Percentiles rank a stretch among this genome's conserved stretches.
phyloP scores from a whole-genome alignment of 2,329 filamentous ascomycete species.

The Cordyceps tenuipes region DNA sequence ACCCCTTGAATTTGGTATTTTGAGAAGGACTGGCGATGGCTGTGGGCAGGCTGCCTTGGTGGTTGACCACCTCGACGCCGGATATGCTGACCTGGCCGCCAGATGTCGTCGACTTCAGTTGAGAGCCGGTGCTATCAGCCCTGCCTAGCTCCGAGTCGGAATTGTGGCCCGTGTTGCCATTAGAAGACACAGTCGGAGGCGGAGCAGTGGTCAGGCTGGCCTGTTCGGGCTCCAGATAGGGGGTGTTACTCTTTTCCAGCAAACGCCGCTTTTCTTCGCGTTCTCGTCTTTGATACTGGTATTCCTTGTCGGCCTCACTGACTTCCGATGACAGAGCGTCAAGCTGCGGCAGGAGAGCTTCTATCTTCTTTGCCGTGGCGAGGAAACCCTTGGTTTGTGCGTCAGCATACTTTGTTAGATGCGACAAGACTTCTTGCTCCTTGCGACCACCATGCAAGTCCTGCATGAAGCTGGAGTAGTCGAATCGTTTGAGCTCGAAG shows the following conservation, averaged over 20 bases:
- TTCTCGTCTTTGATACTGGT: slow-evolving; percentile 89
- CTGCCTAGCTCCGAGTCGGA: slow-evolving; percentile 64
- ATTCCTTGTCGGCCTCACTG: slow-evolving; percentile 91
- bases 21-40: slow-evolving; percentile 43
- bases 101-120: slow-evolving; percentile 45
- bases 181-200: slow-evolving; percentile 26
- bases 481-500: slow-evolving; percentile 95
- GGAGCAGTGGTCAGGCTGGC: slow-evolving; percentile 32
- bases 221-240: slow-evolving; percentile 62
- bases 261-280: slow-evolving; percentile 87
- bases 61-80: slow-evolving; percentile 42
- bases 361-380: slow-evolving; percentile 75
- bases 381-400: slow-evolving; percentile 80
- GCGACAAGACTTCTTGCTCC: slow-evolving; percentile 91
- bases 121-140: slow-evolving; percentile 66
- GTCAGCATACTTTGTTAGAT: slow-evolving; percentile 89
- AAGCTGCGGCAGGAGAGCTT: slow-evolving; percentile 76
- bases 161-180: slow-evolving; percentile 39
- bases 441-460: slow-evolving; percentile 98
- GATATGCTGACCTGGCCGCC: slow-evolving; percentile 31
- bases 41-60: slow-evolving; percentile 43
- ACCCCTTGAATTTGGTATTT: slow-evolving; percentile 70
- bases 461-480: slow-evolving; percentile 98
- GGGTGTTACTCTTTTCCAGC: slow-evolving; percentile 77
- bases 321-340: slow-evolving; percentile 85